Base-by-base conservation (phyloP, 164 flowering plant genomes). In the Hamamelis virginiana region DNA sequence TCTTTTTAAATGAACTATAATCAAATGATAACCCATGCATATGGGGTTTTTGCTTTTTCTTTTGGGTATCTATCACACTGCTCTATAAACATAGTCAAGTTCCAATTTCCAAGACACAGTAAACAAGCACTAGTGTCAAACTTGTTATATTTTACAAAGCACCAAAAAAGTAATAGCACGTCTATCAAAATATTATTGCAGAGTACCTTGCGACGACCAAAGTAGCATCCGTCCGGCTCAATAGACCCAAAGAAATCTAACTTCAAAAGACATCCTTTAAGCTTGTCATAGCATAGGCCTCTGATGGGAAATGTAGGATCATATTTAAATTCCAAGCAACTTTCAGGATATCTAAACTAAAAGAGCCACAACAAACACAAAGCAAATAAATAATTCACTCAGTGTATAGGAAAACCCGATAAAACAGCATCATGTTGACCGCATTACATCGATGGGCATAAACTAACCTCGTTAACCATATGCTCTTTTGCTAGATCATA, bases 201-300 rank as follows among this genome's bases (percentile, higher is more conserved):
- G 22, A 59, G 28, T 81, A 91, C 98, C 94, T 89, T 91, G 43
- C 82, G 87, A 53, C 96, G 91, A 18, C 97, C 98, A 84, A 77
- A 91, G 82, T 80, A 94, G 81, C 97, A 92, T 44, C 96, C 91
- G 68, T 84, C 97, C 33, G 88, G 90, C 82, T 94, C 97, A 74
- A 94, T 92, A 26, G 97, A 89, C 53, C 95, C 95, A 81, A 91
- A 91, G 75, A 94, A 94, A 80, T 94, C 97, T 82, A 95, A 65
- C 81, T 95, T 91, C 81, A 89, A 62, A 48, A 95, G 89, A 69
- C 94, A 89, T n/a, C 96, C 97, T 72, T 91, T 95, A 53, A 70
- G 77, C 83, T 77, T 92, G 79, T 95, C 94, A 74, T 95, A 91
- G 71, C 83, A 89, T 52, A 95, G 71, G 9, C 98, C 98, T 79